A percentile compares a stretch with the other conserved stretches of the same genome.
These are phyloP conservation scores for Chrysopogon serrulatus DNA, from an alignment of 176 grass and related monocot species.

Conservation along the genomic window DNA sequence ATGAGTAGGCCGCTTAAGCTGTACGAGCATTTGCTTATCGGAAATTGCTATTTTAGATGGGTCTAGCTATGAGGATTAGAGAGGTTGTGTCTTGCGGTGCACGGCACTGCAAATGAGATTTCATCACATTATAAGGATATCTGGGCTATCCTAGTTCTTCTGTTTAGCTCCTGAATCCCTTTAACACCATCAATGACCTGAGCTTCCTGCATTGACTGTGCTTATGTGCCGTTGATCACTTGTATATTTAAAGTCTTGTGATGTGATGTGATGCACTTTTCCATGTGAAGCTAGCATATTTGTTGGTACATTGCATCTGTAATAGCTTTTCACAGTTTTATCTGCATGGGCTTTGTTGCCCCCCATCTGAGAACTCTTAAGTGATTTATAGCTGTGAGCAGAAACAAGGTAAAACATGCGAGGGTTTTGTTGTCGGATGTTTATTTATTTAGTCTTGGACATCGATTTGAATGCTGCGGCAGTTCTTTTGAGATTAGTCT, in stretches of 20 bases:
- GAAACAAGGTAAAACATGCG: neutral
- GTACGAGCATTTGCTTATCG: neutral
- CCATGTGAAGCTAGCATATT: neutral
- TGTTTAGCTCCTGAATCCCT: conserved; percentile 2
- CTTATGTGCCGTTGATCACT: neutral
- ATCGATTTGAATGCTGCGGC: neutral
- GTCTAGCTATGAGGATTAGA: neutral
- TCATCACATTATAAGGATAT: neutral
- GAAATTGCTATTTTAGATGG: neutral
- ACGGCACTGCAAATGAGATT: neutral
- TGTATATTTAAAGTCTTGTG: neutral
- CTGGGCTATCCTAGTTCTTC: neutral
- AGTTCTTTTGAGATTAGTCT: neutral
- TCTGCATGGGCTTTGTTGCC: neutral
- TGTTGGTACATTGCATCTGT: neutral
- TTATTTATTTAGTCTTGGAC: neutral
- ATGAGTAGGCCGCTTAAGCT: conserved; percentile 28
- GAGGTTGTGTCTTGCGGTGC: neutral
- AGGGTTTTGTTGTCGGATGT: neutral
- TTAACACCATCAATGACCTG: neutral
- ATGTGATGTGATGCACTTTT: too few species aligned
- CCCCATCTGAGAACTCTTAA: neutral
- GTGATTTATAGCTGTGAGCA: neutral
- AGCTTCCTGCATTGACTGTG: neutral
- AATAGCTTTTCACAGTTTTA: neutral